Base-by-base conservation (phyloP, 2,329 filamentous ascomycete genomes). In the Cytospora piceae region DNA sequence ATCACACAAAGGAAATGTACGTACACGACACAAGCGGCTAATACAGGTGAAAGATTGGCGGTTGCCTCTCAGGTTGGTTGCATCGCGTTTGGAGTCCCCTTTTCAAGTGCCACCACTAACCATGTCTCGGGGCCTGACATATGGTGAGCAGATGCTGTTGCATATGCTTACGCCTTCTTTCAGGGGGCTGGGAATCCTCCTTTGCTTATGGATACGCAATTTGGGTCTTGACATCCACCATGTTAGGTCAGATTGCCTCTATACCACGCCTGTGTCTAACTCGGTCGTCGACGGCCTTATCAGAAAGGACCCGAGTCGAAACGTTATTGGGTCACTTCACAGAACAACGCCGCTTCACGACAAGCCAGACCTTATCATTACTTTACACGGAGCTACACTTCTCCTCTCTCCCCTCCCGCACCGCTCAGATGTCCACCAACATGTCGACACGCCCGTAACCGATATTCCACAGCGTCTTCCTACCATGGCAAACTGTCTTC, bases 401-500 rank as follows among this genome's bases (percentile, higher is more conserved):
- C n/a, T 22, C 24, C 5, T 4, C 12, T 27, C 60, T 22, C 20
- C 24, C n/a, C 2, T 17, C 49, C 6, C 34, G 17, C n/a, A 11
- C 34, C 53, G 42, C 60, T 39, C 34, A 60, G 39, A 64, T 17
- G 22, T 64, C 55, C 17, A 37, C 14, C 17, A 64, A 34, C 20
- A 53, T 42, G 14, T 29, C 31, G 5, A 51, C 63, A 37, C 61
- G 63, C 29, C 63, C 58, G 22, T 65, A 65, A 12, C 7, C 11
- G 1, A 14, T 22, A 7, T 69, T 53, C 60, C 61, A 70, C 31
- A 37, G 54, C 52, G 69, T 70, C 51, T 64, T 59, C 61, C 65
- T 61, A 14, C 67, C 69, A 29, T 66, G 67, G 58, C 62, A 68
- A 15, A 65, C 65, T 59, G 49, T 57, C 7, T 61, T 46, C 69